Conservation (phyloP, 1,139 yeast species). For the Kodamaea sp. region DNA sequence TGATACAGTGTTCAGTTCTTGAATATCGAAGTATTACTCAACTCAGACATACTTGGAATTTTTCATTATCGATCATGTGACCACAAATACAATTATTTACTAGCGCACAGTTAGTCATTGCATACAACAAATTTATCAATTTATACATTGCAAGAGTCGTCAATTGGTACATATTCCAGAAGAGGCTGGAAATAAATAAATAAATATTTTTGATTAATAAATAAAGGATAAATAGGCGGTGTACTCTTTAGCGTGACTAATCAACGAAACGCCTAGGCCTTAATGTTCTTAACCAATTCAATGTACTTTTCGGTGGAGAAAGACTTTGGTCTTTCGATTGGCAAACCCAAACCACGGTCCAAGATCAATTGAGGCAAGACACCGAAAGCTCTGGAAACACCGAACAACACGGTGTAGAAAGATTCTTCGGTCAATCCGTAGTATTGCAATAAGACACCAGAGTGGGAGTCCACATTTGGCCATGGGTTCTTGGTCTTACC, state of each 20-base stretch:
- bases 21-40: too few species aligned
- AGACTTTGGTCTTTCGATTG: conserved; percentile 98
- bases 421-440: conserved; percentile 94
- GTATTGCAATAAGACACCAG: conserved; percentile 95
- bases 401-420: conserved; percentile 96
- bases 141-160: conserved; percentile 7
- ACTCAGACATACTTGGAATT: too few species aligned
- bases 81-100: too few species aligned
- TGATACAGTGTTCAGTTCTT: too few species aligned
- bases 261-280: conserved; percentile 44
- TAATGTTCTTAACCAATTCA: conserved; percentile 57
- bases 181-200: conserved; percentile 12
- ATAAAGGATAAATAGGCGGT: conserved; percentile 12
- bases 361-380: conserved; percentile 95
- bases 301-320: conserved; percentile 75
- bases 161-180: conserved; percentile 12
- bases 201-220: conserved; percentile 13
- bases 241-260: conserved; percentile 45
- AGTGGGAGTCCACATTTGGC: conserved; percentile 98
- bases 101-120: too few species aligned
- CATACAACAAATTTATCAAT: background rate
- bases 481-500: conserved; percentile 99
- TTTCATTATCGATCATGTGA: background rate
- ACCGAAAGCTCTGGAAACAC: conserved; percentile 98
- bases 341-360: conserved; percentile 93